These are phyloP conservation scores for Aspergillus caelatus DNA, from an alignment of 2,329 filamentous ascomycete species.

Conservation along the genomic window DNA sequence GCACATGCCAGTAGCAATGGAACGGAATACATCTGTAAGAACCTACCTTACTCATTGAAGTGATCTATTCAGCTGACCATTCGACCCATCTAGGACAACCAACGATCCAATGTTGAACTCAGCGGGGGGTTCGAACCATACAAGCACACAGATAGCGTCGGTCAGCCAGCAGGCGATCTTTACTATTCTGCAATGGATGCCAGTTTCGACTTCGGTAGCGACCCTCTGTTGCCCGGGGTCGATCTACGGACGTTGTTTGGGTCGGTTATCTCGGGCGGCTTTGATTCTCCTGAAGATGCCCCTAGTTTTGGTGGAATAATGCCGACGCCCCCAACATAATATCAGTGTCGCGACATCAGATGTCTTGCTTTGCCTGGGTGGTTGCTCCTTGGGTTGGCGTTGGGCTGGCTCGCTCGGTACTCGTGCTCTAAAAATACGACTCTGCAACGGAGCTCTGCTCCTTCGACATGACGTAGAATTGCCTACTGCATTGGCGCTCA, in stretches of 20 bases:
- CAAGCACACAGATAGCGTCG: background rate
- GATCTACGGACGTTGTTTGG: constrained; percentile 7
- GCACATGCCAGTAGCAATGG: background rate
- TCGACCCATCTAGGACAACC: background rate
- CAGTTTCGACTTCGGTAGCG: background rate
- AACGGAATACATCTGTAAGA: background rate
- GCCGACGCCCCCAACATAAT: background rate
- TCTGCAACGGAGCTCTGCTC: too few species aligned
- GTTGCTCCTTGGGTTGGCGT: too few species aligned
- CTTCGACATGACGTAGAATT: too few species aligned
- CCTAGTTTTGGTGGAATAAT: background rate
- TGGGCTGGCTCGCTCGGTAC: too few species aligned
- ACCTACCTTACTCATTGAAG: background rate
- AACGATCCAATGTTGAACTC: background rate
- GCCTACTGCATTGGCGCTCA: background rate
- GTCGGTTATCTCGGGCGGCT: background rate
- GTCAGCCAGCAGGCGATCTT: background rate
- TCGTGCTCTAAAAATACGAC: too few species aligned
- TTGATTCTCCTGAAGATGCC: background rate
- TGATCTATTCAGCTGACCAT: background rate
- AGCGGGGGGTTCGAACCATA: background rate
- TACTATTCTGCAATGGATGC: background rate
- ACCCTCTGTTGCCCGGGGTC: constrained; percentile 1
- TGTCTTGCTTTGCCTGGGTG: too few species aligned
- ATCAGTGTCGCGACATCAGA: too few species aligned